Conservation (phyloP, 2,329 filamentous ascomycete species). For the Paramyrothecium sp. region DNA sequence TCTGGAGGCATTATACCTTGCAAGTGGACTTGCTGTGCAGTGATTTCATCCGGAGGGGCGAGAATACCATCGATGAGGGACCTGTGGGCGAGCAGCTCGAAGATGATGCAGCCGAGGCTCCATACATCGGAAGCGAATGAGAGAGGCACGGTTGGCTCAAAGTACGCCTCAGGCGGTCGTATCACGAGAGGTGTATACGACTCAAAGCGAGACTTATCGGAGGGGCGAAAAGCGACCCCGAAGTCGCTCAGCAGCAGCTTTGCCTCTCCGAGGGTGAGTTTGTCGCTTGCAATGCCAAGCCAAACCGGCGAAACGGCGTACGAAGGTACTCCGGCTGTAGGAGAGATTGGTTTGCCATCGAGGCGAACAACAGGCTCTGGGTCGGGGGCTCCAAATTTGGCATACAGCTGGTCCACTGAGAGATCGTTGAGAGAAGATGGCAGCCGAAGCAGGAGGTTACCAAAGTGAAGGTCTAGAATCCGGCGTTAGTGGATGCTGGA, state of each 20-base stretch:
- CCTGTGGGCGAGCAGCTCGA: conserved; percentile 25
- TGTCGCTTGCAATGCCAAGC: conserved; percentile 27
- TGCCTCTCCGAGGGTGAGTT: conserved; percentile 20
- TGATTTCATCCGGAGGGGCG: conserved; percentile 6
- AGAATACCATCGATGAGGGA: conserved; percentile 9
- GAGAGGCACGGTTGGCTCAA: conserved; percentile 28
- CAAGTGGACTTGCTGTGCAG: conserved; percentile 13
- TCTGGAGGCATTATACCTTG: conserved; percentile 11
- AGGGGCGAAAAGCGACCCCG: conserved; percentile 28
- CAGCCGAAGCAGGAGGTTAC: conserved; percentile 29
- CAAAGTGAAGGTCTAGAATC: conserved; percentile 26
- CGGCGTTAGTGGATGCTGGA: background rate
- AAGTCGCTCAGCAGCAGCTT: conserved; percentile 27
- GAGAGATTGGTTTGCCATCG: conserved; percentile 10
- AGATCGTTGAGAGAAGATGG: conserved; percentile 15
- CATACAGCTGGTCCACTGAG: conserved; percentile 19
- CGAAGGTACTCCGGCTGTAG: conserved; percentile 22
- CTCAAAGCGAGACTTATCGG: conserved; percentile 14
- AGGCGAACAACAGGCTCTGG: conserved; percentile 12
- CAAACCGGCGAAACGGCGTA: conserved; percentile 26
- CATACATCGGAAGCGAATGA: conserved; percentile 36
- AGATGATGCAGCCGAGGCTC: conserved; percentile 34
- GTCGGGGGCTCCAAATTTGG: conserved; percentile 16
- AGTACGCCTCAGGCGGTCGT: conserved; percentile 30
- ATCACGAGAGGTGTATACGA: conserved; percentile 25